A percentile compares a stretch with the other conserved stretches of the same genome.
Conservation (phyloP, 78 protist species). For the Acrasis kona region DNA sequence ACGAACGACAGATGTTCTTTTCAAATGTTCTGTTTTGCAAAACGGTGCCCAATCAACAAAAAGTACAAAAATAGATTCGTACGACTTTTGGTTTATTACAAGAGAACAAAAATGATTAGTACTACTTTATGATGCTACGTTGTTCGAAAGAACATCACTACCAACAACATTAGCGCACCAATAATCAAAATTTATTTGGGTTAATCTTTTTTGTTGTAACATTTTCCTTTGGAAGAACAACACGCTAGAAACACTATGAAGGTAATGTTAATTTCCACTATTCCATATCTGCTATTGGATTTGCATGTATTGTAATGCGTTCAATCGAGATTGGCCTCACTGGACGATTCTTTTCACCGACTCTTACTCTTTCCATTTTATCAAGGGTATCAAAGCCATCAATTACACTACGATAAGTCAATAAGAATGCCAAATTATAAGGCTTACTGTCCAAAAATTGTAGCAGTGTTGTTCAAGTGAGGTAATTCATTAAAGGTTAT, state of each 20-base stretch:
- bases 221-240: not conserved
- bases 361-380: not conserved
- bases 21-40: no score
- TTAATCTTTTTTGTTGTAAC: not conserved
- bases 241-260: not conserved
- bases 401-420: no score
- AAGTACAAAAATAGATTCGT: no score
- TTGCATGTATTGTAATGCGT: not conserved
- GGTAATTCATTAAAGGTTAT: not conserved
- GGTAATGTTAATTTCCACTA: no score
- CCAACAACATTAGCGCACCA: not conserved
- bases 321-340: not conserved
- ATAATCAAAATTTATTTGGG: not conserved
- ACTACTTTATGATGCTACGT: no score
- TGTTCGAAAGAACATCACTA: not conserved
- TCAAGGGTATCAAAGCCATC: not conserved
- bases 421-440: no score
- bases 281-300: no score
- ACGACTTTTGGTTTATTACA: no score
- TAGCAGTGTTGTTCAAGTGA: not conserved
- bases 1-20: no score
- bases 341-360: not conserved
- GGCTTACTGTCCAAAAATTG: no score
- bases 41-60: no score
- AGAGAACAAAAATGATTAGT: no score